phyloP scores from a whole-genome alignment of 805 yeast genomes.

The Trichomonascus vanleenenianus region DNA sequence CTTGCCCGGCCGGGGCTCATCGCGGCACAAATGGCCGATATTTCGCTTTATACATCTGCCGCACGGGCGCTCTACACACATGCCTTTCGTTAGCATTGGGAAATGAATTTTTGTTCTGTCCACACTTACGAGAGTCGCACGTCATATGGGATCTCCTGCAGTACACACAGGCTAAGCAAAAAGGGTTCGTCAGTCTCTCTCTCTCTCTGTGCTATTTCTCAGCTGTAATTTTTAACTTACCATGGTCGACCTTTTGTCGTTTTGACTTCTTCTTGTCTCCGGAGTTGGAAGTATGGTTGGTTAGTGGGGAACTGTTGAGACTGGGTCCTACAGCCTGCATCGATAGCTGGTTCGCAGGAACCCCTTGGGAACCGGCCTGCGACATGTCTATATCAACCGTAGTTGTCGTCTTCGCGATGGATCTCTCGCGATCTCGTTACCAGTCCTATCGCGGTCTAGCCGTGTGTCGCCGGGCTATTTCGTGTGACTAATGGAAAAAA shows the following conservation, averaged over 20 bases:
- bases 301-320: no score
- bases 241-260: conserved; percentile 24
- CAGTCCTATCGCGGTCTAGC: no score
- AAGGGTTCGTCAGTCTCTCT: neutral
- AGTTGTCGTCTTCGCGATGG: no score
- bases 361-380: no score
- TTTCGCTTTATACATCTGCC: conserved; percentile 78
- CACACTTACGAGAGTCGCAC: conserved; percentile 54
- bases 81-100: neutral
- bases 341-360: no score
- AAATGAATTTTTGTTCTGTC: neutral
- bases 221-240: no score
- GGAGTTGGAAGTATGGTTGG: neutral
- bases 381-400: no score
- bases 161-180: conserved; percentile 68
- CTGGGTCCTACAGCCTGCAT: no score
- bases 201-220: neutral
- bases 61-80: conserved; percentile 50
- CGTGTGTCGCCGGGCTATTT: no score
- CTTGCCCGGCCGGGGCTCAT: conserved; percentile 39
- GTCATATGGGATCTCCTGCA: conserved; percentile 93
- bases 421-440: no score
- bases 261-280: conserved; percentile 1
- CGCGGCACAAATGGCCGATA: conserved; percentile 81
- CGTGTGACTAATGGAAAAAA: neutral